These are phyloP conservation scores for Microdochium trichocladiopsis DNA, from an alignment of 2,329 filamentous ascomycete genomes.

Conservation along the genomic window DNA sequence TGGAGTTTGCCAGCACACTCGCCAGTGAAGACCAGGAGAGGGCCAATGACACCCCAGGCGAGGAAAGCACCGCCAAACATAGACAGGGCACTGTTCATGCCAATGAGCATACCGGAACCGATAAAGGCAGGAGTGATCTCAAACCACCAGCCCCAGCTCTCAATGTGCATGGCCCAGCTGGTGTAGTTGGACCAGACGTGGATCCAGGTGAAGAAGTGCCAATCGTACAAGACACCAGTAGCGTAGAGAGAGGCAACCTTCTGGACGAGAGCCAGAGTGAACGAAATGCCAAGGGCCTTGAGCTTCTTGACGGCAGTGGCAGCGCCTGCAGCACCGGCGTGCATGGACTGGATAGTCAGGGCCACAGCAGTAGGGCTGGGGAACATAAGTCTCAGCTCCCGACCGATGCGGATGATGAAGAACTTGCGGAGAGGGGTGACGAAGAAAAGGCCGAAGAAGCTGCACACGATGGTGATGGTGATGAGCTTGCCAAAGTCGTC, in stretches of 20 bases:
- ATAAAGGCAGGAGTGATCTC: constrained; percentile 54
- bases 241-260: constrained; percentile 53
- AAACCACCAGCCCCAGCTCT: constrained; percentile 52
- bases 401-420: constrained; percentile 59
- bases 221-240: constrained; percentile 47
- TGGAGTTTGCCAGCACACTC: constrained; percentile 32
- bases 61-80: constrained; percentile 48
- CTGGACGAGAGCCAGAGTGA: constrained; percentile 41
- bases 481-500: constrained; percentile 51
- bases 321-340: constrained; percentile 36
- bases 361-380: constrained; percentile 53
- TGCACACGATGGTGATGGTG: constrained; percentile 53
- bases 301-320: constrained; percentile 48
- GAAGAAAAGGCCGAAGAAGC: constrained; percentile 59
- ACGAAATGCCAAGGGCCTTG: constrained; percentile 44
- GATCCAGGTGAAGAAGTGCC: constrained; percentile 45
- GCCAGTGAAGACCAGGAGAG: constrained; percentile 44
- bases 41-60: constrained; percentile 51
- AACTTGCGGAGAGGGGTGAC: constrained; percentile 58
- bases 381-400: constrained; percentile 53
- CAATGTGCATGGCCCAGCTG: constrained; percentile 37
- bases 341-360: constrained; percentile 57
- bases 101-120: constrained; percentile 51
- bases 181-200: constrained; percentile 47
- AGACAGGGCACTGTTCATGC: constrained; percentile 50